These are phyloP conservation scores for Mycena alexandri DNA, from an alignment of 768 basidiomycete species.

Conservation along the genomic window DNA sequence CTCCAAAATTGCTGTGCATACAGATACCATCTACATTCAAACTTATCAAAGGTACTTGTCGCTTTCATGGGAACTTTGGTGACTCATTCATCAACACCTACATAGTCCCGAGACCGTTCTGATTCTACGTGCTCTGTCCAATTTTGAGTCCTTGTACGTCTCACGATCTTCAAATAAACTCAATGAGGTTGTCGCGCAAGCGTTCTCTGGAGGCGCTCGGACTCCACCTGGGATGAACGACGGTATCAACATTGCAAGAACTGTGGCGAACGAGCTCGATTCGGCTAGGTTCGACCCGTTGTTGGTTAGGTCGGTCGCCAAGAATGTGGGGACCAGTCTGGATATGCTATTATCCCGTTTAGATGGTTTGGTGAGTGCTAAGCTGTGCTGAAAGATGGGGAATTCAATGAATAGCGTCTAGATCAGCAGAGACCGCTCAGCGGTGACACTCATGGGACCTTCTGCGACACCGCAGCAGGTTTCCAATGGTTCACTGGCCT, in stretches of 20 bases:
- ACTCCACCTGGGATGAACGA: constrained; percentile 81
- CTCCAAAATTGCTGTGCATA: constrained; percentile 93
- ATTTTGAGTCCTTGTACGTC: constrained; percentile 91
- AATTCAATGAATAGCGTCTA: constrained; percentile 45
- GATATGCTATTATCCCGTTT: constrained; percentile 75
- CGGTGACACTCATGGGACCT: constrained; percentile 81
- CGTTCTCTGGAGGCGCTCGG: constrained; percentile 79
- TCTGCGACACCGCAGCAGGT: constrained; percentile 83
- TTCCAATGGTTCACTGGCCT: constrained; percentile 82
- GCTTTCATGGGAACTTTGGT: constrained; percentile 6
- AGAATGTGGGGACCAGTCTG: constrained; percentile 74
- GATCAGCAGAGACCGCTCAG: constrained; percentile 83
- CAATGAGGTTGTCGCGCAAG: constrained; percentile 84
- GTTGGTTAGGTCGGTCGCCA: constrained; percentile 83
- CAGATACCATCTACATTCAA: constrained; percentile 91
- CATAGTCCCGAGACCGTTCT: constrained; percentile 92
- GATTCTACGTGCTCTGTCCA: constrained; percentile 84
- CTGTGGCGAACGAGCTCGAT: constrained; percentile 91
- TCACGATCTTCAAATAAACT: constrained; percentile 86
- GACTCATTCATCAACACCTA: constrained; percentile 21
- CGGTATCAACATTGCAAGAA: constrained; percentile 81
- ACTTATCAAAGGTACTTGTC: constrained; percentile 81
- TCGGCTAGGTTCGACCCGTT: constrained; percentile 94
- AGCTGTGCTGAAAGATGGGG: neutral
- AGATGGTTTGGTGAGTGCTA: constrained; percentile 74